Conservation (phyloP, 2,329 filamentous ascomycete genomes). For the Colletotrichum melonis region DNA sequence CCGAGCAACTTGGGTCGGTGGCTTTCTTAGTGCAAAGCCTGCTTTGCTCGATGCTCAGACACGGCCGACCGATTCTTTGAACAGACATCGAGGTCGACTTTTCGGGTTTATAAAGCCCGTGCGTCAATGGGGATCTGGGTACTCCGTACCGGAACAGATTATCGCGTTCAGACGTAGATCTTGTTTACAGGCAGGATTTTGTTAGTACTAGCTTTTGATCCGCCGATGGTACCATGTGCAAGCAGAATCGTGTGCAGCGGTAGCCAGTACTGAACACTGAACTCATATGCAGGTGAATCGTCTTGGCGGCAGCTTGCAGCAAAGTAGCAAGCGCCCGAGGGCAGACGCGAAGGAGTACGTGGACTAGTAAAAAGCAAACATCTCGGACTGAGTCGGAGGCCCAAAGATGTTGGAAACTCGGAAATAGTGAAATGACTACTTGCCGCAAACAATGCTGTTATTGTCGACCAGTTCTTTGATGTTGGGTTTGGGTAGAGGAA, state of each 20-base stretch:
- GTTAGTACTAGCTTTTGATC: not conserved
- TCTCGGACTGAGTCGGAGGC: not conserved
- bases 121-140: not conserved
- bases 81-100: not conserved
- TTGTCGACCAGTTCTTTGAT: slow-evolving; percentile 11
- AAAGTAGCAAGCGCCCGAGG: not conserved
- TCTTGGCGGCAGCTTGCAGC: slow-evolving; percentile 22
- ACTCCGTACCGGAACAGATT: not conserved
- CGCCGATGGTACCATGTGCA: not conserved
- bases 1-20: slow-evolving; percentile 10
- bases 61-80: not conserved
- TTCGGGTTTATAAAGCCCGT: not conserved
- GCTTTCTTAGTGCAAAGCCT: slow-evolving; percentile 11
- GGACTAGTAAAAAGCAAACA: slow-evolving; percentile 21
- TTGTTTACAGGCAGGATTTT: not conserved
- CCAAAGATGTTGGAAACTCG: not conserved
- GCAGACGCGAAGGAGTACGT: slow-evolving; percentile 16
- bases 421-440: slow-evolving; percentile 3
- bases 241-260: not conserved
- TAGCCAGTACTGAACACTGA: not conserved
- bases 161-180: not conserved
- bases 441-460: not conserved
- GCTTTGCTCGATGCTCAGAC: not conserved
- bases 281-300: not conserved
- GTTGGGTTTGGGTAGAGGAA: not conserved